Base-by-base conservation (phyloP, 345 rosid genomes). In the Syzygium aqueum region DNA sequence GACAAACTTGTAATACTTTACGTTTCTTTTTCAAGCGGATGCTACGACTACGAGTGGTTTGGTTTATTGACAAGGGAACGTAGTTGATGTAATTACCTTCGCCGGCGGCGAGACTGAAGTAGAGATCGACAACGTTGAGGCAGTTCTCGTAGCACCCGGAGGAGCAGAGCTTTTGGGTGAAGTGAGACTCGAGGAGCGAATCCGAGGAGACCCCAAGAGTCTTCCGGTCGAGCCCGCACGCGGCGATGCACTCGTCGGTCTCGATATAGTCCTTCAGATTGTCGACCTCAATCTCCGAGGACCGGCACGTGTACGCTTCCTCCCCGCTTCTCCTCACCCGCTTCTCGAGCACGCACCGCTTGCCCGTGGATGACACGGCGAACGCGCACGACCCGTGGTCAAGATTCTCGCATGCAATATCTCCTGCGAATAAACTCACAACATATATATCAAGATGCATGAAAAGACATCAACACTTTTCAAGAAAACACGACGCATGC, bases 51-150 rank as follows among this genome's bases (percentile, higher is more conserved):
- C 46, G 80, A 67, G 80, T 33, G 46, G 1, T 33, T 19, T 67
- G 46, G 46, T 21, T 67, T 67, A 17, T 21, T 15, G 4, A 67
- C 80, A 19, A 67, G 23, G 33, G 25, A 15, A 33, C 78, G 23
- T 37, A 17, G 46, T 33, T 33, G 78, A 67, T 7, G 53, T 0
- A 16, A 4, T 53, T 91, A 96, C 99, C 99, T 97, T 97, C 99
- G 7, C 96, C 98, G 25, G 98, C 98, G 5, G 99, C 99, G 16
- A 97, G 98, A 61, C 94, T 97, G 93, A 94, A 97, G 93, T 90
- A 96, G 53, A 97, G 98, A 88, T 97, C 98, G 53, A 96, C 92
- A 40, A 96, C 84, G 92, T 95, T 96, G 91, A 97, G 95, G 89
- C 99, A 97, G 86, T 88, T 88, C 27, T 92, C 91, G 87, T 95